Percentiles rank a stretch among this genome's conserved stretches.
Evolutionary conservation across 768 basidiomycete species (phyloP).

Genomic region (Clitopilus passeckerianus): DNA sequence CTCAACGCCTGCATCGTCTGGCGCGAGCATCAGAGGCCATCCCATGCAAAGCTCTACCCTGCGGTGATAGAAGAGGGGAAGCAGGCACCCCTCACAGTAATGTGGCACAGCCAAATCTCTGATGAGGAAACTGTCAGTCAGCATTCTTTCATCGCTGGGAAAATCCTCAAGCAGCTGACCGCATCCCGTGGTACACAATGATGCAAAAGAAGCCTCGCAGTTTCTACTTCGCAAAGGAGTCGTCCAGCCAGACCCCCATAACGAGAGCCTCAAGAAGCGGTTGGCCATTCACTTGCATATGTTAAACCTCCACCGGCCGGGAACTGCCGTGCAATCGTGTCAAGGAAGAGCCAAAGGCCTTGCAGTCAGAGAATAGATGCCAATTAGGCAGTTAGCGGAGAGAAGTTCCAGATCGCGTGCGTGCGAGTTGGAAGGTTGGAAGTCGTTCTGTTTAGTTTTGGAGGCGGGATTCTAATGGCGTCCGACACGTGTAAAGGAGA

Average conservation of each 20-base stretch:
- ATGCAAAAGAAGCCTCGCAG: neutral
- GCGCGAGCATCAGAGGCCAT: neutral
- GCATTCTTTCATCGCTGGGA: neutral
- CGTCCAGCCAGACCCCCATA: neutral
- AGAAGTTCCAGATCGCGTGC: neutral
- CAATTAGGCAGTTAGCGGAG: neutral
- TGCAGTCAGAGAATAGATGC: neutral
- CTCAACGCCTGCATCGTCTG: neutral
- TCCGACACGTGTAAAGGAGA: neutral
- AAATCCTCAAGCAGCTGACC: neutral
- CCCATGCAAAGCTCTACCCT: neutral
- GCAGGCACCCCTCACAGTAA: neutral
- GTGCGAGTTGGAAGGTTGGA: neutral
- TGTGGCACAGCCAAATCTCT: neutral
- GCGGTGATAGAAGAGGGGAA: neutral
- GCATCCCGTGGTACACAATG: neutral
- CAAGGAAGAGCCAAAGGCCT: neutral
- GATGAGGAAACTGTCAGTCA: neutral
- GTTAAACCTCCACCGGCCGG: neutral
- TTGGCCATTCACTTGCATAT: neutral
- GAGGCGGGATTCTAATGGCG: too few species aligned
- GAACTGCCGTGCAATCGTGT: neutral
- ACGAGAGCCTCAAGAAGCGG: neutral
- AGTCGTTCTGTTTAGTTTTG: neutral
- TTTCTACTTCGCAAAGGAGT: neutral